Evolutionary conservation across 2,329 filamentous ascomycete genomes (phyloP).

Genomic region (Xenoacremonium recifei): DNA sequence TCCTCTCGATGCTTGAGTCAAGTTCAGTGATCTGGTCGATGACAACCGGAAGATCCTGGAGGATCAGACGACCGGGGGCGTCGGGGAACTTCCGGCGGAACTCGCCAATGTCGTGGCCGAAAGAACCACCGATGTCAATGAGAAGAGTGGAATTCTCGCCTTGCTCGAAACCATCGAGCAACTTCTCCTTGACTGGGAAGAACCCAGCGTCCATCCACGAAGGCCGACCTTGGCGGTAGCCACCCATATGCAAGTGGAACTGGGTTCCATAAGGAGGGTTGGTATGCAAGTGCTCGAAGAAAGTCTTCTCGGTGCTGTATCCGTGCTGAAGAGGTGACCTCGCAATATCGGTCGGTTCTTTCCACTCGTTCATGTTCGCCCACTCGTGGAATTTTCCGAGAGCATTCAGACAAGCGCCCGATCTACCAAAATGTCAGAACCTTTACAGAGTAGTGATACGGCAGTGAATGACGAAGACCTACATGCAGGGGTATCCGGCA

Average conservation of each 20-base stretch:
- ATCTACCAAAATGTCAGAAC: conserved; percentile 6
- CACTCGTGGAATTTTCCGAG: conserved; percentile 30
- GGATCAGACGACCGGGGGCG: conserved; percentile 39
- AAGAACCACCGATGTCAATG: conserved; percentile 35
- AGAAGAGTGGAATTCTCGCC: conserved; percentile 26
- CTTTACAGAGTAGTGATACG: background rate
- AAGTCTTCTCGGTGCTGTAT: conserved; percentile 32
- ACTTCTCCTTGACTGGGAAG: conserved; percentile 31
- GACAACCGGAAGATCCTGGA: conserved; percentile 48
- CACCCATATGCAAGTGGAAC: conserved; percentile 40
- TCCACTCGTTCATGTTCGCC: conserved; percentile 25
- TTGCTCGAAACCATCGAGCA: conserved; percentile 27
- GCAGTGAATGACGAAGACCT: background rate
- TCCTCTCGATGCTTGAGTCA: conserved; percentile 28
- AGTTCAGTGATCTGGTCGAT: conserved; percentile 31
- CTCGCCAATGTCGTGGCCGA: conserved; percentile 34
- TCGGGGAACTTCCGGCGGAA: conserved; percentile 34
- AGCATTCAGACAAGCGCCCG: conserved; percentile 14
- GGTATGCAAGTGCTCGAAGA: conserved; percentile 33
- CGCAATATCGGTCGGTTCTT: conserved; percentile 26
- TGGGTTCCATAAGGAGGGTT: conserved; percentile 27
- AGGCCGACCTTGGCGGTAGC: conserved; percentile 31
- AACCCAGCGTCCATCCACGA: conserved; percentile 36
- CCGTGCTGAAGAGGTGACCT: conserved; percentile 32
- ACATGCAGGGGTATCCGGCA: conserved; percentile 33